Evolutionary conservation across 2,329 filamentous ascomycete genomes (phyloP).

Genomic region (Calonectria pauciramosa): DNA sequence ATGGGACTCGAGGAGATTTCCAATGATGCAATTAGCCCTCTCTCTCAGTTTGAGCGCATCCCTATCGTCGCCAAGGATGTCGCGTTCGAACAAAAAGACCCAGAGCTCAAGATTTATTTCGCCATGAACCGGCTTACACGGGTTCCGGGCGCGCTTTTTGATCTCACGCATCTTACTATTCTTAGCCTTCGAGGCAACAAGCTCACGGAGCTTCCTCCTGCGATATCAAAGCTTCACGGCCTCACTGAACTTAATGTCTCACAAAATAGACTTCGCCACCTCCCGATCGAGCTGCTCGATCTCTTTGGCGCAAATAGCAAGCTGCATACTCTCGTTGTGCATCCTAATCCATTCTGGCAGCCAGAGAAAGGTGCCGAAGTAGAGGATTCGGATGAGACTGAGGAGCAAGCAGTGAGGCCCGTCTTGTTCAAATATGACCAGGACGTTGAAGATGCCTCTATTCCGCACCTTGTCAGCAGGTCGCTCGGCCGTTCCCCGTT

Average conservation of each 20-base stretch:
- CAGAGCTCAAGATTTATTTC: constrained; percentile 73
- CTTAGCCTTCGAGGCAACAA: constrained; percentile 76
- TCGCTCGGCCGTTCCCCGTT: constrained; percentile 49
- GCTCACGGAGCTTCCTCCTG: constrained; percentile 71
- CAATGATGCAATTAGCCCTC: constrained; percentile 68
- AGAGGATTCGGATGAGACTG: not conserved
- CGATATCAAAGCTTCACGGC: constrained; percentile 69
- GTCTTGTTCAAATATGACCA: constrained; percentile 26
- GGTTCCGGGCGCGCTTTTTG: constrained; percentile 73
- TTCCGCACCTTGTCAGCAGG: constrained; percentile 42
- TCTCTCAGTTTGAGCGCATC: constrained; percentile 68
- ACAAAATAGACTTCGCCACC: constrained; percentile 70
- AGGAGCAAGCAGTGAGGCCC: constrained; percentile 18
- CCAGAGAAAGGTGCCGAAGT: constrained; percentile 45
- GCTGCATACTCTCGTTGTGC: constrained; percentile 66
- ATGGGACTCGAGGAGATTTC: constrained; percentile 67
- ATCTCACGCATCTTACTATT: constrained; percentile 72
- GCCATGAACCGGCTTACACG: constrained; percentile 68
- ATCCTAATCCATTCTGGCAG: constrained; percentile 74
- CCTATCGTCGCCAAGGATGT: constrained; percentile 69
- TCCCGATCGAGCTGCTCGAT: constrained; percentile 74
- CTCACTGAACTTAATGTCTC: constrained; percentile 75
- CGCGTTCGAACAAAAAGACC: constrained; percentile 70
- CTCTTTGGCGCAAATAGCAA: constrained; percentile 62
- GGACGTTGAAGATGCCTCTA: not conserved